Percentiles rank a stretch among this genome's conserved stretches.
These are phyloP conservation scores for Pichia sp. DNA, from an alignment of 1,139 yeast species.

Conservation along the genomic window DNA sequence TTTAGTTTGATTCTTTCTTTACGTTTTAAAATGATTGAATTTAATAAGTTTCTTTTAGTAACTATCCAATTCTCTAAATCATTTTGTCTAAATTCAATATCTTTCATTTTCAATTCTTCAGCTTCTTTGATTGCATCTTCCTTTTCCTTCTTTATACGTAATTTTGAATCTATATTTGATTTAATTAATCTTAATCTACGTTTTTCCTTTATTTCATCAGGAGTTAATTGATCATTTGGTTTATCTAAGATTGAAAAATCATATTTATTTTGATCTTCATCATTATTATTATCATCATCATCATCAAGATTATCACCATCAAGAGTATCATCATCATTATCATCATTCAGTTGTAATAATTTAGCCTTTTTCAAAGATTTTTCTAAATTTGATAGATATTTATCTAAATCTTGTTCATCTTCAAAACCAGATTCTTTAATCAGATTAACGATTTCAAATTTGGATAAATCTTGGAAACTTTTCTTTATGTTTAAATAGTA, in stretches of 20 bases:
- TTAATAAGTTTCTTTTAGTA: slow-evolving; percentile 58
- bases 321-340: neutral
- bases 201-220: slow-evolving; percentile 81
- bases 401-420: slow-evolving; percentile 63
- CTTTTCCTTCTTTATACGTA: slow-evolving; percentile 75
- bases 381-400: slow-evolving; percentile 61
- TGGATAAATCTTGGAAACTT: slow-evolving; percentile 42
- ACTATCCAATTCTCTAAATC: slow-evolving; percentile 79
- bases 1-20: slow-evolving; percentile 66
- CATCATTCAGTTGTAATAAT: slow-evolving; percentile 56
- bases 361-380: slow-evolving; percentile 63
- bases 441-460: slow-evolving; percentile 42
- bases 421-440: slow-evolving; percentile 74
- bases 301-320: slow-evolving; percentile 42
- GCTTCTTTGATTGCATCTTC: slow-evolving; percentile 47
- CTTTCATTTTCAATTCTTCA: slow-evolving; percentile 51
- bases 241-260: slow-evolving; percentile 71
- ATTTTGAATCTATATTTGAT: slow-evolving; percentile 85
- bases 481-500: slow-evolving; percentile 58
- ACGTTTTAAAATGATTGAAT: slow-evolving; percentile 47
- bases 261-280: slow-evolving; percentile 33
- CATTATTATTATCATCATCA: slow-evolving; percentile 31
- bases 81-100: slow-evolving; percentile 67
- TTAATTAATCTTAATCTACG: slow-evolving; percentile 75
- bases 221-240: slow-evolving; percentile 76